These are phyloP conservation scores for Globisporangium okanoganense DNA, from an alignment of 352 stramenopile genomes.

Conservation along the genomic window DNA sequence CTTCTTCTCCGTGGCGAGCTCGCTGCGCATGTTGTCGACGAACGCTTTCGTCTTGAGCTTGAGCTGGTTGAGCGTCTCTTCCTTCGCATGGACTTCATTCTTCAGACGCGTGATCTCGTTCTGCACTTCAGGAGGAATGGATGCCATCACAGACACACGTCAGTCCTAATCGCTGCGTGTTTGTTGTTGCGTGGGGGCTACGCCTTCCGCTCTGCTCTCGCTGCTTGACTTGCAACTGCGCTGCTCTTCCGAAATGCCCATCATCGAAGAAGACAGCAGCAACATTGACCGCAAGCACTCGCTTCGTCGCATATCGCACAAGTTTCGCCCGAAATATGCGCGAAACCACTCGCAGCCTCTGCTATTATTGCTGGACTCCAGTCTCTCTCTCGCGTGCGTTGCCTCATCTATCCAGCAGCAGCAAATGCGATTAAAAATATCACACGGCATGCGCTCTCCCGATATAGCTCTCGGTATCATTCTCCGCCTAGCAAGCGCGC, in stretches of 20 bases:
- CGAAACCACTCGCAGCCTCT: not conserved
- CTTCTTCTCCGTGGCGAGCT: conserved; percentile 62
- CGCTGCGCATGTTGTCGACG: conserved; percentile 68
- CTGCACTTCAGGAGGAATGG: conserved; percentile 24
- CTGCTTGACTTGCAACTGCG: not conserved
- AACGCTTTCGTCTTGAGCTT: conserved; percentile 86
- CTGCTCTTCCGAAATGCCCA: conserved; percentile 8
- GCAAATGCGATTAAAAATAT: not conserved
- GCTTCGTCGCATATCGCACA: not conserved
- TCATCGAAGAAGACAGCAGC: not conserved
- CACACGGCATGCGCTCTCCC: not conserved
- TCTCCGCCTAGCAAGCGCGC: not conserved
- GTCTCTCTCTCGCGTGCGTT: not conserved
- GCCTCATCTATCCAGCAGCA: not conserved
- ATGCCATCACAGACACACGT: not conserved
- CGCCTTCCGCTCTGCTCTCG: not conserved
- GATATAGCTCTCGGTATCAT: not conserved
- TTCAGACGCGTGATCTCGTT: conserved; percentile 52
- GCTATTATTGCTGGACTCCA: not conserved
- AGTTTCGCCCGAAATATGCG: not conserved
- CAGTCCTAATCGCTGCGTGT: not conserved
- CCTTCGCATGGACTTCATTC: conserved; percentile 61
- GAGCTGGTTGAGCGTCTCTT: conserved; percentile 75
- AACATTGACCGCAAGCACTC: not conserved
- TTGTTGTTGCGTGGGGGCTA: not conserved